A percentile compares a stretch with the other conserved stretches of the same genome.
Evolutionary conservation across 2,329 filamentous ascomycete genomes (phyloP).

Genomic region (Hypoxylon rubiginosum): DNA sequence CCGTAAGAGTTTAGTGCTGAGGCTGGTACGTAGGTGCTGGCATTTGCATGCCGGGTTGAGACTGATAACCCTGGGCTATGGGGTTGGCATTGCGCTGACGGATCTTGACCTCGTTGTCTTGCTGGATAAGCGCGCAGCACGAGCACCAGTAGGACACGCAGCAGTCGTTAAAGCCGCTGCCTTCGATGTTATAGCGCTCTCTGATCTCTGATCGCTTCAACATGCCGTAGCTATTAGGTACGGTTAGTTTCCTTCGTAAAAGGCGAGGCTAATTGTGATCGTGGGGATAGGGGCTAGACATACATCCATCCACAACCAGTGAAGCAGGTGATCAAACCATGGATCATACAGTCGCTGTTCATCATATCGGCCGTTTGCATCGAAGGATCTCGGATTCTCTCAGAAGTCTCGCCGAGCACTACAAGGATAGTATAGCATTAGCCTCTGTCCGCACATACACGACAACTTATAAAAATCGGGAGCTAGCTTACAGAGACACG

Average conservation of each 20-base stretch:
- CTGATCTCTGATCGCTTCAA: constrained; percentile 60
- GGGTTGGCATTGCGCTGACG: constrained; percentile 44
- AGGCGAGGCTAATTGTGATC: not conserved
- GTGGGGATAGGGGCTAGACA: constrained; percentile 24
- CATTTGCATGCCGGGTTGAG: constrained; percentile 52
- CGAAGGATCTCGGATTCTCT: constrained; percentile 50
- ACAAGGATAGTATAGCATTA: constrained; percentile 10
- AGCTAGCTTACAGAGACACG: constrained; percentile 49
- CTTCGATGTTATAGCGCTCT: constrained; percentile 59
- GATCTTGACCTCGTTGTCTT: constrained; percentile 59
- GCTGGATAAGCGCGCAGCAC: constrained; percentile 62
- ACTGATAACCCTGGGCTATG: constrained; percentile 50
- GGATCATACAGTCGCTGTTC: constrained; percentile 51
- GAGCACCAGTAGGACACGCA: constrained; percentile 59
- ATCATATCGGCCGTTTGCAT: constrained; percentile 48
- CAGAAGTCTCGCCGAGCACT: constrained; percentile 52
- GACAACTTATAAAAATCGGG: not conserved
- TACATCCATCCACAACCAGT: constrained; percentile 52
- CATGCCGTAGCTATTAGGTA: constrained; percentile 55
- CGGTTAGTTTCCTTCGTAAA: constrained; percentile 9
- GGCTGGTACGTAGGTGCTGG: constrained; percentile 44
- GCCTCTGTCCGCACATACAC: not conserved
- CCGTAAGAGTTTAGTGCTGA: not conserved
- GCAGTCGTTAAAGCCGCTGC: constrained; percentile 58
- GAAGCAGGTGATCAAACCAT: constrained; percentile 45